Evolutionary conservation across 2,329 filamentous ascomycete genomes (phyloP).

Genomic region (Pseudogymnoascus destructans): DNA sequence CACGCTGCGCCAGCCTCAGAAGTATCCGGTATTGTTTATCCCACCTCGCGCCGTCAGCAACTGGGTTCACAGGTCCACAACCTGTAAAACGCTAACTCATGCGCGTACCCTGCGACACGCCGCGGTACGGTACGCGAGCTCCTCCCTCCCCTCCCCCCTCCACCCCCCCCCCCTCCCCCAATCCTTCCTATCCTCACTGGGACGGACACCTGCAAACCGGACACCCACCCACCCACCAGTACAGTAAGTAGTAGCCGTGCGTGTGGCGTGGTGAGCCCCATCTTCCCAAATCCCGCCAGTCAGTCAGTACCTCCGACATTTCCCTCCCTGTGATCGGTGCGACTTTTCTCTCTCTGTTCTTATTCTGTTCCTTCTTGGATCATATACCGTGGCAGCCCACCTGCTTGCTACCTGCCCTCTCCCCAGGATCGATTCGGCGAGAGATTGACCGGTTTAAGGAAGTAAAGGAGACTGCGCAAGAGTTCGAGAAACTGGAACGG

Average conservation of each 20-base stretch:
- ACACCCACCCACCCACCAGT: background rate
- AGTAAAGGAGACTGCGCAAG: background rate
- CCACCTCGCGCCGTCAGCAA: background rate
- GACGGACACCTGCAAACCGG: too few species aligned
- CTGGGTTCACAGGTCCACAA: background rate
- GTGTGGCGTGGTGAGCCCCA: background rate
- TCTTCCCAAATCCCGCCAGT: conserved; percentile 2
- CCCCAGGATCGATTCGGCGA: background rate
- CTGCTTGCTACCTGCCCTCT: background rate
- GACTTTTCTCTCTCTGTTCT: background rate
- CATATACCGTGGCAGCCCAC: background rate
- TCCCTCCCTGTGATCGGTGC: background rate
- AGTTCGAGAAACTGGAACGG: background rate
- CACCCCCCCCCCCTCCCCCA: background rate
- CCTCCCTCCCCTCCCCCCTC: background rate
- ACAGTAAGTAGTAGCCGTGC: background rate
- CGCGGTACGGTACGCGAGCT: background rate
- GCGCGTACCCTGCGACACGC: background rate
- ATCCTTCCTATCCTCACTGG: background rate
- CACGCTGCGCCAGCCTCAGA: background rate
- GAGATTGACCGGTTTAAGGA: background rate
- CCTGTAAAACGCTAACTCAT: background rate
- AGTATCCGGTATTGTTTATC: background rate
- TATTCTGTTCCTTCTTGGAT: background rate
- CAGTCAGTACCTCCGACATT: background rate